Percentiles rank a stretch among this genome's conserved stretches.
Conservation (phyloP, 2,329 filamentous ascomycete genomes). For the Scedosporium dehoogii region DNA sequence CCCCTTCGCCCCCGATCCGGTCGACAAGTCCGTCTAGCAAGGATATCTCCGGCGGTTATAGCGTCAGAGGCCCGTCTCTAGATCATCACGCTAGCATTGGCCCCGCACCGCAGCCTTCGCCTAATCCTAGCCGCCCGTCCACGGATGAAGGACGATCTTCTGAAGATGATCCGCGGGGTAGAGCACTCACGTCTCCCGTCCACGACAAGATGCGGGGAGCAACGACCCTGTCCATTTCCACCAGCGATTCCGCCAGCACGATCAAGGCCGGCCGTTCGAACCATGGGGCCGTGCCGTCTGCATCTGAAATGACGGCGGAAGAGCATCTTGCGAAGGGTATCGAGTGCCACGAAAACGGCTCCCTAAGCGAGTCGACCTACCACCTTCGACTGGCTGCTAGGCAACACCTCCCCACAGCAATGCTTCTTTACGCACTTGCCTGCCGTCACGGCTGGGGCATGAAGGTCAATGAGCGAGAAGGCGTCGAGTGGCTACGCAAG, state of each 20-base stretch:
- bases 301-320: conserved; percentile 67
- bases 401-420: conserved; percentile 79
- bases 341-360: conserved; percentile 77
- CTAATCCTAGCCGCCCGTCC: conserved; percentile 34
- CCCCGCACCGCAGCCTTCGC: conserved; percentile 30
- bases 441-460: conserved; percentile 98
- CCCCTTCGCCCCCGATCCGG: conserved; percentile 51
- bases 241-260: conserved; percentile 46
- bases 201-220: conserved; percentile 30
- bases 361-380: conserved; percentile 88
- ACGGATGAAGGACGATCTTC: conserved; percentile 31
- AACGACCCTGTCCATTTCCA: conserved; percentile 36
- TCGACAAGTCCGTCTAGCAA: conserved; percentile 45
- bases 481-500: conserved; percentile 83
- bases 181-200: conserved; percentile 25
- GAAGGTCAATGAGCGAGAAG: conserved; percentile 82
- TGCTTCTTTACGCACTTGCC: conserved; percentile 91
- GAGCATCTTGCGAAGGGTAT: conserved; percentile 89
- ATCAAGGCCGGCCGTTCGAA: conserved; percentile 29
- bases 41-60: conserved; percentile 25
- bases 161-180: conserved; percentile 39
- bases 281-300: conserved; percentile 40
- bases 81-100: conserved; percentile 11
- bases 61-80: conserved; percentile 12
- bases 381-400: conserved; percentile 84